Base-by-base conservation (phyloP, 805 yeast genomes). In the Metschnikowia proteae region DNA sequence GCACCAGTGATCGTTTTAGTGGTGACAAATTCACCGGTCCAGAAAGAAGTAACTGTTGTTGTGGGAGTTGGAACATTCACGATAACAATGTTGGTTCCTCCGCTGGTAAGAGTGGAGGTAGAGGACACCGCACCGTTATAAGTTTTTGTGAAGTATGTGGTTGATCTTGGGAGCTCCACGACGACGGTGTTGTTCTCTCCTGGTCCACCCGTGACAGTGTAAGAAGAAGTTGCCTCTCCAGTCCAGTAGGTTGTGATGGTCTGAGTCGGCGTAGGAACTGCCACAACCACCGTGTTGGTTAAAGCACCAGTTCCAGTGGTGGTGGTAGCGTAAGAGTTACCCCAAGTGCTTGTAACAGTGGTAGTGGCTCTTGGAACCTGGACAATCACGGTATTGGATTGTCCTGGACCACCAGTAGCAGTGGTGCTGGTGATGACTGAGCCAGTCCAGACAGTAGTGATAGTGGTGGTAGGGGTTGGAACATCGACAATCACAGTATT, bases 231-330 rank as follows among this genome's bases (percentile, higher is more conserved):
- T n/a, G 7, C 30, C n/a, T 45, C 17, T 5, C 48, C 48, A 13
- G 52, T 46, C 54, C 56, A 50, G 5, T 36, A 32, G 7, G 46
- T 25, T 2, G 54, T 50, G 7, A 39, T 26, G 1, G 52, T 45
- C 6, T 10, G 27, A 1, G 54, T 50, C 5, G 52, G 48, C 23
- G 49, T 47, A 4, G 53, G 50, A 8, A 48, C 45, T 4, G 43
- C 39, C 4, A 59, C 54, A 9, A 49, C 48, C 3, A 60, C 60
- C 1, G 65, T 60, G 2, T 51, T 60, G 25, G 64, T 60, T 9
- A 9, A 6, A 7, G 10, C 28, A 10, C 53, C 58, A 7, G 62
- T 50, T n/a, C 28, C 35, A 3, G 66, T 63, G 8, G 37, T 27
- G 9, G 39, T 32, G 2, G 43, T 36, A 7, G 51, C 49, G 26